Conservation (phyloP, 129 eudicot species). For the Apium graveolens region DNA sequence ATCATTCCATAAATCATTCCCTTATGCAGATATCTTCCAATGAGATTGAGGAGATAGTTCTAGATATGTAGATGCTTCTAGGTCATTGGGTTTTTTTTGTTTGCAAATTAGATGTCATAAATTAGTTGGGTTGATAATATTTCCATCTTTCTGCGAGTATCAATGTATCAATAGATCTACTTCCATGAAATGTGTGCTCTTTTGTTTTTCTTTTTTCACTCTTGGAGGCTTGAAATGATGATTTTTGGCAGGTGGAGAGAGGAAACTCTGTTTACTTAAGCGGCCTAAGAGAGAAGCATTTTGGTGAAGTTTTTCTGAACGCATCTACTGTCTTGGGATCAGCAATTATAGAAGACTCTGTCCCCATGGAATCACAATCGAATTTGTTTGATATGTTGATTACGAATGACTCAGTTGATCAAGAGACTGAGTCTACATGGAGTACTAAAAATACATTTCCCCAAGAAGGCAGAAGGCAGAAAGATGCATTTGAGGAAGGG, state of each 20-base stretch:
- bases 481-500: constrained; percentile 63
- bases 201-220: neutral
- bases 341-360: constrained; percentile 19
- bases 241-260: constrained; percentile 72
- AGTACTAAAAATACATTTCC: constrained; percentile 16
- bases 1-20: neutral
- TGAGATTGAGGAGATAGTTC: neutral
- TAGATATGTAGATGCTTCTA: neutral
- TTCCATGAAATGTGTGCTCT: neutral
- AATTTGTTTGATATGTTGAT: constrained; percentile 18
- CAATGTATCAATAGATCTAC: too few relatives aligned
- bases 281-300: constrained; percentile 85
- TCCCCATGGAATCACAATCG: constrained; percentile 17
- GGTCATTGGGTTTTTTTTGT: neutral
- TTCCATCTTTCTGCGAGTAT: neutral
- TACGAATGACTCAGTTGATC: constrained; percentile 25
- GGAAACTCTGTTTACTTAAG: constrained; percentile 78
- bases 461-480: constrained; percentile 19
- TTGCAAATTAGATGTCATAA: neutral
- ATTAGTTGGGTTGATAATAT: neutral
- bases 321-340: constrained; percentile 53
- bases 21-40: neutral
- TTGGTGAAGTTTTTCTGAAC: constrained; percentile 85
- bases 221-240: constrained; percentile 10
- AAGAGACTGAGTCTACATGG: constrained; percentile 25